A percentile compares a stretch with the other conserved stretches of the same genome.
These are phyloP conservation scores for Sugiyamaella floridensis DNA, from an alignment of 805 yeast genomes.

Conservation along the genomic window DNA sequence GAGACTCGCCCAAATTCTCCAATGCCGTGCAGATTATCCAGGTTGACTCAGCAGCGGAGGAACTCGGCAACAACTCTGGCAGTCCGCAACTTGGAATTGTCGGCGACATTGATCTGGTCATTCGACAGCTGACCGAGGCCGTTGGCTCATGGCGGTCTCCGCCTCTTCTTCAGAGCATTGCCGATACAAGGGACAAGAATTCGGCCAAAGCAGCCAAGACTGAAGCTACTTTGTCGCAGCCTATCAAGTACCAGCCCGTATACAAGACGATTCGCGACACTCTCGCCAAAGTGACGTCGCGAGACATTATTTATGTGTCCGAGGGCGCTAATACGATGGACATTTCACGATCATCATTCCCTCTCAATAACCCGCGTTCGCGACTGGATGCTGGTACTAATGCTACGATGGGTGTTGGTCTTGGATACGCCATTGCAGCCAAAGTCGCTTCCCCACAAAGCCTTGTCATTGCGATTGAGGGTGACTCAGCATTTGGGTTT, in stretches of 20 bases:
- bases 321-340: slow-evolving; percentile 84
- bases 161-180: slow-evolving; percentile 25
- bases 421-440: slow-evolving; percentile 64
- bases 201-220: slow-evolving; percentile 26
- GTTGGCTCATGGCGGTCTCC: slow-evolving; percentile 34
- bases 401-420: slow-evolving; percentile 72
- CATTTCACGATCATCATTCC: slow-evolving; percentile 55
- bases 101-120: slow-evolving; percentile 47
- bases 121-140: slow-evolving; percentile 31
- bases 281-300: slow-evolving; percentile 23
- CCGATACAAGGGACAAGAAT: slow-evolving; percentile 25
- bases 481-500: slow-evolving; percentile 75
- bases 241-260: slow-evolving; percentile 47
- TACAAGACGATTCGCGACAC: slow-evolving; percentile 42
- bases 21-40: slow-evolving; percentile 46
- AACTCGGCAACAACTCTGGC: slow-evolving; percentile 42
- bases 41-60: slow-evolving; percentile 48
- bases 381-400: slow-evolving; percentile 68
- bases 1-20: slow-evolving; percentile 48
- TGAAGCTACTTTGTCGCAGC: slow-evolving; percentile 29
- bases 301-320: slow-evolving; percentile 38
- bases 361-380: slow-evolving; percentile 44
- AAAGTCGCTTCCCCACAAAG: slow-evolving; percentile 40
- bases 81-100: slow-evolving; percentile 39
- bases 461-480: slow-evolving; percentile 54